phyloP scores from a whole-genome alignment of 768 basidiomycete species.

The Trametes gibbosa region DNA sequence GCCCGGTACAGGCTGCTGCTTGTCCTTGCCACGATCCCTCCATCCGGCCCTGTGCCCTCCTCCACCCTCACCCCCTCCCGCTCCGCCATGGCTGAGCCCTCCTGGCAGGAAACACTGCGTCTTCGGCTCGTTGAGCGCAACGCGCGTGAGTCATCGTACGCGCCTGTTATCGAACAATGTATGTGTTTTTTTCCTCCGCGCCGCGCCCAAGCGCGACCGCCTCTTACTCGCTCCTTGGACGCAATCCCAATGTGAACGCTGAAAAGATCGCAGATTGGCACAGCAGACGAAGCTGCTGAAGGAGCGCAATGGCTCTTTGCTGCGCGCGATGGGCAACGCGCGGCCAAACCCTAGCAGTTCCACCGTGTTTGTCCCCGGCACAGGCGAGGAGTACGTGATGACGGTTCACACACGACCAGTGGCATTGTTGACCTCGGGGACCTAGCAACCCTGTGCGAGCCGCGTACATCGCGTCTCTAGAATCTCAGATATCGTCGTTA shows the following conservation, averaged over 20 bases:
- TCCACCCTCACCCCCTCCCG: not conserved
- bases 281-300: slow-evolving; percentile 90
- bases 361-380: slow-evolving; percentile 57
- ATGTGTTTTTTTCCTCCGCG: slow-evolving; percentile 31
- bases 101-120: slow-evolving; percentile 82
- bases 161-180: slow-evolving; percentile 93
- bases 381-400: slow-evolving; percentile 69
- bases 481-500: slow-evolving; percentile 88
- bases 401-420: not conserved
- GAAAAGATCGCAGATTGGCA: slow-evolving; percentile 83
- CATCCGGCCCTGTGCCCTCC: slow-evolving; percentile 2
- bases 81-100: slow-evolving; percentile 67
- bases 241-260: slow-evolving; percentile 26
- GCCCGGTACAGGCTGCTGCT: slow-evolving; percentile 3
- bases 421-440: not conserved
- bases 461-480: slow-evolving; percentile 88
- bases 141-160: slow-evolving; percentile 73
- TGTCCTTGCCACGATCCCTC: slow-evolving; percentile 11
- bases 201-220: slow-evolving; percentile 1
- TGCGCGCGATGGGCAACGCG: slow-evolving; percentile 79
- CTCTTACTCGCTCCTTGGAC: slow-evolving; percentile 4
- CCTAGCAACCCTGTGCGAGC: slow-evolving; percentile 78
- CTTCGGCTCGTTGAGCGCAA: slow-evolving; percentile 82
- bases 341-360: slow-evolving; percentile 60
- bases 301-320: slow-evolving; percentile 85